Conservation (phyloP, 176 grass and related monocot genomes). For the Paspalum vaginatum region DNA sequence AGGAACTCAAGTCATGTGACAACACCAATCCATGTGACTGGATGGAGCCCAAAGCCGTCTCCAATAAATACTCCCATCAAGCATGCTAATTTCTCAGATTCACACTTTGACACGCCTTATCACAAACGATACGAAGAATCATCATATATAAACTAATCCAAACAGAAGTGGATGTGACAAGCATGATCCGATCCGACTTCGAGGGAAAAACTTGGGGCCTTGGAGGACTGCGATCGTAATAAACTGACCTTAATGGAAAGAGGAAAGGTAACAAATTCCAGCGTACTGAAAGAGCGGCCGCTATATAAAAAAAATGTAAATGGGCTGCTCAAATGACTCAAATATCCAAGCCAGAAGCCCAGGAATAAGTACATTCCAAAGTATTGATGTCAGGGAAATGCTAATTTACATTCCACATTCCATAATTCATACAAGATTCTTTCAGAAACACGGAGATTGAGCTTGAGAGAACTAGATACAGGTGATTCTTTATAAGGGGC, state of each 20-base stretch:
- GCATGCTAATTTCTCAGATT: not conserved
- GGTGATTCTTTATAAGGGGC: constrained; percentile 28
- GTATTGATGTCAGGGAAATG: not conserved
- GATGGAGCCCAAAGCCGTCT: not conserved
- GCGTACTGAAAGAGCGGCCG: not conserved
- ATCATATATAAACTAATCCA: not conserved
- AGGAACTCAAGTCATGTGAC: constrained; percentile 11
- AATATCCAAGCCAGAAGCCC: not conserved
- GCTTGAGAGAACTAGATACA: constrained; percentile 34
- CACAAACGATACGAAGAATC: not conserved
- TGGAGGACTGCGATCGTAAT: not conserved
- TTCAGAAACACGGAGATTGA: not conserved
- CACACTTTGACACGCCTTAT: not conserved
- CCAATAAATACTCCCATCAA: constrained; percentile 3
- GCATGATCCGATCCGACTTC: not conserved
- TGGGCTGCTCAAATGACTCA: not conserved
- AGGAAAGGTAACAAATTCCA: not conserved
- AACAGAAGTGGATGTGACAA: not conserved
- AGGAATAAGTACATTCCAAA: not conserved
- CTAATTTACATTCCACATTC: constrained; percentile 25
- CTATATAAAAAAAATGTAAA: not conserved
- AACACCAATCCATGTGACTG: not conserved
- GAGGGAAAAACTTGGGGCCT: not conserved
- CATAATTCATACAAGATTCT: not conserved
- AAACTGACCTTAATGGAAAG: not conserved